A percentile compares a stretch with the other conserved stretches of the same genome.
phyloP scores from a whole-genome alignment of 108 stramenopile genomes.

The Cyclotella cryptica region DNA sequence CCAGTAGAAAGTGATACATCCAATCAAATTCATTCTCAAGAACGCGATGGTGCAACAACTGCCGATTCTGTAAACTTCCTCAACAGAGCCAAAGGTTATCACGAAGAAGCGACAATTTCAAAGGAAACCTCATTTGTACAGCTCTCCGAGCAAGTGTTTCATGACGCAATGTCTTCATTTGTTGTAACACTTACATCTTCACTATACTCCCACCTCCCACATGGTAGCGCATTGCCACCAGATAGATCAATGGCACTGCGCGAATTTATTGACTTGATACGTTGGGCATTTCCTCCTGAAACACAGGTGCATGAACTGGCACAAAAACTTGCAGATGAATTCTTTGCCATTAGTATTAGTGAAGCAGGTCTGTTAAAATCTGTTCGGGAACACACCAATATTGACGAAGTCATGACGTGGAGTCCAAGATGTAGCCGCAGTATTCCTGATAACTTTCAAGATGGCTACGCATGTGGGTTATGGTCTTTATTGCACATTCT shows the following conservation, averaged over 20 bases:
- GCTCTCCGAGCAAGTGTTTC: constrained; percentile 36
- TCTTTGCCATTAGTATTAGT: constrained; percentile 13
- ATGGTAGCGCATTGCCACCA: constrained; percentile 28
- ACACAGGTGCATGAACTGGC: constrained; percentile 53
- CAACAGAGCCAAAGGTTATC: not conserved
- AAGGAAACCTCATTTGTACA: constrained; percentile 7
- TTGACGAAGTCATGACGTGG: constrained; percentile 22
- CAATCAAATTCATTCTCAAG: not conserved
- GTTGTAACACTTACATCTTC: constrained; percentile 38
- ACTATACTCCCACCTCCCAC: constrained; percentile 32
- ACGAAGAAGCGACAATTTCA: not conserved
- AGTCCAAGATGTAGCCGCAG: constrained; percentile 32
- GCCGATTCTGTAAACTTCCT: not conserved
- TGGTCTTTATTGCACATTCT: constrained; percentile 59
- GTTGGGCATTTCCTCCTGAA: constrained; percentile 62
- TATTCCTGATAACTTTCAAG: constrained; percentile 20
- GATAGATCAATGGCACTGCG: constrained; percentile 34
- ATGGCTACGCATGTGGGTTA: constrained; percentile 52
- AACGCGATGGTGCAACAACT: not conserved
- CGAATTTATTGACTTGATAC: constrained; percentile 59
- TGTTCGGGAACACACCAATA: constrained; percentile 28
- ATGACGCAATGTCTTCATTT: constrained; percentile 44
- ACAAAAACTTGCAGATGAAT: constrained; percentile 39
- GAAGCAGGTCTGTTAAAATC: constrained; percentile 27
- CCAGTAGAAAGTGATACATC: not conserved